Evolutionary conservation across 2,329 filamentous ascomycete genomes (phyloP), one percentile per base, ranked within the genome.

Genomic region (Ophiostoma angusticollis): DNA sequence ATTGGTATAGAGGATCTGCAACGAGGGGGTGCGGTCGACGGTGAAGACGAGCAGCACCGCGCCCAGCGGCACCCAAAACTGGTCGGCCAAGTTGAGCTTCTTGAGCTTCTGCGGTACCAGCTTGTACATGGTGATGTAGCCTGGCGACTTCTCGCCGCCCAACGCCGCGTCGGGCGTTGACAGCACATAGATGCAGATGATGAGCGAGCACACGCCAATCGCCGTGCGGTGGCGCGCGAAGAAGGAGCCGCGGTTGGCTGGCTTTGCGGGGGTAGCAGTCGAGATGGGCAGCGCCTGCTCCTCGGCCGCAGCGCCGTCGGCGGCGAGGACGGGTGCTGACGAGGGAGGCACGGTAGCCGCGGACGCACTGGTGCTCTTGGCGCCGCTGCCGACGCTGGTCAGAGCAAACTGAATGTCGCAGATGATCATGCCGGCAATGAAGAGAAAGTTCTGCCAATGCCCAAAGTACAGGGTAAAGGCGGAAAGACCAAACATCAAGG

Each of bases 181-280:
- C 19, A 44, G 29, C 3, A 44, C 8, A 5, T 29, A 42, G 8
- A 44, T 24, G n/a, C 23, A 24, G 14, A 21, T 16, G 5, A 37
- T 21, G 9, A 44, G 42, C 1, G 77, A 49, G 39, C 62, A 56
- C 50, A 70, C 67, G 52, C 59, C 72, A 43, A 79, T 65, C 32
- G 61, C 54, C 3, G 54, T 59, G 21, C n/a, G 17, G 9, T 14
- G 23, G 11, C 31, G 41, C 11, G 7, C 5, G 16, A 16, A 30
- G n/a, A 13, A 30, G 13, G 28, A 14, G 29, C n/a, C 18, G 21
- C 22, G 11, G 12, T 76, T 49, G 9, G 28, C 9, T 9, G 9
- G 3, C 9, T 17, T 21, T 3, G 14, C 16, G 9, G 29, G n/a
- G 9, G 27, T 9, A 9, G 27, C 8, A 9, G 27, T 28, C 5